Conservation (phyloP, 1,284 basidiomycete genomes). For the Boletus semigastroideus region DNA sequence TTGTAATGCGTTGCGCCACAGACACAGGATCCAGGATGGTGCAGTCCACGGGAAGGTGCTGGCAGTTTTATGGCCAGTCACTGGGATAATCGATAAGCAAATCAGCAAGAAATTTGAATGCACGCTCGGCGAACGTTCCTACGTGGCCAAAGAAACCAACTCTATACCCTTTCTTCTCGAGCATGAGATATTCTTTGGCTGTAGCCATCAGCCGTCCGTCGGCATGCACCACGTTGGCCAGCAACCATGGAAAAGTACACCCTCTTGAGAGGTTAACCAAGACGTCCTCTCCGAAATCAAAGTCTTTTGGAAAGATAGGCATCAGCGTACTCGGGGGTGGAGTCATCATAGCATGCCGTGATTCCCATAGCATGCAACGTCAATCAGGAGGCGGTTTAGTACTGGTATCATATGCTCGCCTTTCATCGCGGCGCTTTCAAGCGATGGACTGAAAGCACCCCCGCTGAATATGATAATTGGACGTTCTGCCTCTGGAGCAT, state of each 20-base stretch:
- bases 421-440: slow-evolving; percentile 20
- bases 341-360: slow-evolving; percentile 1
- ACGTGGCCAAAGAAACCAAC: slow-evolving; percentile 10
- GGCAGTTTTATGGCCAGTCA: slow-evolving; percentile 8
- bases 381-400: slow-evolving; percentile 14
- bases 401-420: slow-evolving; percentile 12
- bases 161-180: slow-evolving; percentile 7
- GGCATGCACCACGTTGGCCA: slow-evolving; percentile 10
- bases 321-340: neutral
- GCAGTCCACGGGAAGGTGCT: slow-evolving; percentile 12
- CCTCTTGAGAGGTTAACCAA: slow-evolving; percentile 7
- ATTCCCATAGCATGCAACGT: slow-evolving; percentile 13
- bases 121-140: slow-evolving; percentile 7
- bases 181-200: slow-evolving; percentile 6
- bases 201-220: slow-evolving; percentile 6
- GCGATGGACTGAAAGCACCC: slow-evolving; percentile 21
- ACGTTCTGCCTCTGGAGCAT: neutral
- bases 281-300: slow-evolving; percentile 6
- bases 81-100: neutral
- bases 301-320: slow-evolving; percentile 2
- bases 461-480: slow-evolving; percentile 11
- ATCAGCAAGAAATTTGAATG: neutral
- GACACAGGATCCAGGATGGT: slow-evolving; percentile 9
- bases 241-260: slow-evolving; percentile 11
- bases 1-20: slow-evolving; percentile 10